Base-by-base conservation (phyloP, 208 protist species). In the Acanthamoeba healyi region DNA sequence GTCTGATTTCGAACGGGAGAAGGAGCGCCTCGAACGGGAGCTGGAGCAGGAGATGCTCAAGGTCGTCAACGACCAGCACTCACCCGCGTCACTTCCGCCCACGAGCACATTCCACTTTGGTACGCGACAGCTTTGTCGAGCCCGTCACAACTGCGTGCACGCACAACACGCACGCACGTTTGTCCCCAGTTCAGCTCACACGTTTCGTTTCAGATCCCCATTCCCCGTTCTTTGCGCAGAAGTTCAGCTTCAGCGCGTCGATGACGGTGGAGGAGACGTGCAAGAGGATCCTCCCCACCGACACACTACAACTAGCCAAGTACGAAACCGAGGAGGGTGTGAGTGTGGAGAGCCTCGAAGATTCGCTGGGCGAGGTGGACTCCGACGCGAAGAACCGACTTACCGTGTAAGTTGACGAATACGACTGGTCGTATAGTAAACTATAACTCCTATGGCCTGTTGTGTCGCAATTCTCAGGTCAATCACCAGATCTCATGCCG, bases 311-410 rank as follows among this genome's bases (percentile, higher is more conserved):
- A n/a, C n/a, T n/a, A n/a, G n/a, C n/a, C 26, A 70, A 70, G 61
- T 70, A 70, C 29, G 61, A 70, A 26, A 70, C 14, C 61, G 61
- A 70, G 61, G 61, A 70, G 61, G n/a, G 61, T 26, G 61, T 70
- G 61, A 70, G 61, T 26, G 61, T 70, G 26, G 61, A 70, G 29
- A 70, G 61, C 29, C 61, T 70, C 14, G 61, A 70, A 7, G 61
- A n/a, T n/a, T n/a, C n/a, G n/a, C n/a, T n/a, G n/a, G n/a, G n/a
- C n/a, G n/a, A n/a, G n/a, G n/a, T n/a, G n/a, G n/a, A n/a, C n/a
- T n/a, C n/a, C n/a, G n/a, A n/a, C n/a, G n/a, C n/a, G n/a, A n/a
- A n/a, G n/a, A n/a, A n/a, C n/a, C n/a, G n/a, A n/a, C n/a, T n/a
- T n/a, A n/a, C n/a, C n/a, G n/a, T n/a, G n/a, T n/a, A n/a, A n/a